Conservation (phyloP, 148 eudicot species). For the Rhododendron vialii region DNA sequence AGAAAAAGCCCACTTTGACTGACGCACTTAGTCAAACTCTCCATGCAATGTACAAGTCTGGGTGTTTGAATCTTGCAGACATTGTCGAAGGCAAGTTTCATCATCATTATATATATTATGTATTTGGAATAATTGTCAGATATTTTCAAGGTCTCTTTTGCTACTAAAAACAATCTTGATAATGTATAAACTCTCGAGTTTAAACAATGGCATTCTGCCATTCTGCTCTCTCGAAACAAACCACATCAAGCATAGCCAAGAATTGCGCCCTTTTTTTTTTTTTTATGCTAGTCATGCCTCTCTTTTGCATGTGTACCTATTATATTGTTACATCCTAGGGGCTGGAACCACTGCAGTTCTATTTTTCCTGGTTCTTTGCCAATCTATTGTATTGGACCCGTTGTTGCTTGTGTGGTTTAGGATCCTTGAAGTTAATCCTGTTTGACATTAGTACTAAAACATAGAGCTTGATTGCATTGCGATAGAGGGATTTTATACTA, state of each 20-base stretch:
- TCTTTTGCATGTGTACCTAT: neutral
- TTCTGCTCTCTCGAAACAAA: neutral
- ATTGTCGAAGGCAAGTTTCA: conserved; percentile 67
- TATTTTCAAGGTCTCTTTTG: neutral
- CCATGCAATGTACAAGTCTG: conserved; percentile 94
- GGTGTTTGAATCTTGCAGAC: conserved; percentile 85
- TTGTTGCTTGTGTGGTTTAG: neutral
- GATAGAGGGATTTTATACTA: neutral
- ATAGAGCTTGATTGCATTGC: neutral
- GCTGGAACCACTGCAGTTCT: neutral
- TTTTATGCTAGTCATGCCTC: neutral
- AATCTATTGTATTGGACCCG: neutral
- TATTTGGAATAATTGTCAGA: neutral
- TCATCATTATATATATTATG: neutral
- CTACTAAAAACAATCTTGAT: neutral
- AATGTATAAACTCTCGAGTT: neutral
- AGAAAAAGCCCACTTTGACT: conserved; percentile 79
- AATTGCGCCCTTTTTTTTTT: neutral
- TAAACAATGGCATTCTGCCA: neutral
- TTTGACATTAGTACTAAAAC: neutral
- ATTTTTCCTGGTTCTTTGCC: neutral
- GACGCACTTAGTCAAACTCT: conserved; percentile 90
- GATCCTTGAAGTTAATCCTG: neutral
- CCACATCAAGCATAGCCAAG: neutral
- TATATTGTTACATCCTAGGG: neutral